A percentile compares a stretch with the other conserved stretches of the same genome.
These are phyloP conservation scores for Ceratobasidium papillatum DNA, from an alignment of 1,284 basidiomycete genomes.

Conservation along the genomic window DNA sequence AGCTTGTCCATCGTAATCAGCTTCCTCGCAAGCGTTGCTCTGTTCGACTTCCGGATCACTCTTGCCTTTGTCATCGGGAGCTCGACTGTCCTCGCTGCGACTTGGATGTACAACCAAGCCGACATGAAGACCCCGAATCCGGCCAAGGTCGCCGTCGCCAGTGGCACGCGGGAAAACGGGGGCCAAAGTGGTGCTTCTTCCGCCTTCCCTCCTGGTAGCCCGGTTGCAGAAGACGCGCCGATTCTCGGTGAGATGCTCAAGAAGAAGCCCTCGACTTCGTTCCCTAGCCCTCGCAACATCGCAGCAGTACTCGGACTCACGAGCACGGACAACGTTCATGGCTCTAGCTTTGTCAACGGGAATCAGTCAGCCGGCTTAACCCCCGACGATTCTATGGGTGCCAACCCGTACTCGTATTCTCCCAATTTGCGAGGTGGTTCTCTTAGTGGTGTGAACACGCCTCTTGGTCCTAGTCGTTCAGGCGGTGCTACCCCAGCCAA, in stretches of 20 bases:
- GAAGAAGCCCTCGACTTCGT: conserved; percentile 38
- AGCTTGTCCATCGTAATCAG: conserved; percentile 92
- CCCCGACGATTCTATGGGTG: conserved; percentile 15
- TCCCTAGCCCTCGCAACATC: conserved; percentile 43
- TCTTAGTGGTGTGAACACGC: conserved; percentile 19
- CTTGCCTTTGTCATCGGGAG: conserved; percentile 85
- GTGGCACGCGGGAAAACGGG: conserved; percentile 20
- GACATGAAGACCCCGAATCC: conserved; percentile 40
- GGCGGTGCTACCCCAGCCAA: conserved; percentile 24
- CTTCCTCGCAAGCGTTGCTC: conserved; percentile 86
- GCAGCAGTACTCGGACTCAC: conserved; percentile 39
- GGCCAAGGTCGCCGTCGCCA: conserved; percentile 40
- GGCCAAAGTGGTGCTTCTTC: conserved; percentile 38
- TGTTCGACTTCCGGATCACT: conserved; percentile 90
- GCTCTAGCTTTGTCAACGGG: conserved; percentile 1
- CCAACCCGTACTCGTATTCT: conserved; percentile 35
- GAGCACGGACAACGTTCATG: conserved; percentile 24
- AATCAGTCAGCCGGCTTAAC: not conserved
- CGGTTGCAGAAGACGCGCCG: conserved; percentile 42
- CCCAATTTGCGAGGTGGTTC: conserved; percentile 28
- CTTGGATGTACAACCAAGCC: conserved; percentile 87
- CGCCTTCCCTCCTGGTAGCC: conserved; percentile 41
- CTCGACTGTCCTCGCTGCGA: conserved; percentile 82
- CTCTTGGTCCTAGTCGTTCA: conserved; percentile 18
- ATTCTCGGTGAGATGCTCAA: conserved; percentile 43